Conservation (phyloP, 345 rosid genomes). For the Psidium guajava region DNA sequence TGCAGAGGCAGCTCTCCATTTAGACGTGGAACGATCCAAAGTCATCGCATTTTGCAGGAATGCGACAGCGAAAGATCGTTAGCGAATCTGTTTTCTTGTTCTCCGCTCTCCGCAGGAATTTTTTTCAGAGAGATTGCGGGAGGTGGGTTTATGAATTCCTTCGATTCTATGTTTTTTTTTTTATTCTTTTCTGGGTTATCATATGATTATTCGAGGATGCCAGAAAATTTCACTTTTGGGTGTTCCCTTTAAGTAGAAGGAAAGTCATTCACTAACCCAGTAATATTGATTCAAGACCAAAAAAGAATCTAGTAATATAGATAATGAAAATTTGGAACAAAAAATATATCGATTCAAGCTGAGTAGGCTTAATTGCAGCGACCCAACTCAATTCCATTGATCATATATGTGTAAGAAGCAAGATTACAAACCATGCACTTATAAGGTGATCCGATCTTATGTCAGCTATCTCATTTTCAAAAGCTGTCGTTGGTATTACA, state of each 20-base stretch:
- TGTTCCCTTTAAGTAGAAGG: neutral
- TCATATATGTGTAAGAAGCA: neutral
- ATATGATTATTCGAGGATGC: neutral
- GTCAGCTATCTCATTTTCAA: neutral
- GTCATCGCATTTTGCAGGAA: neutral
- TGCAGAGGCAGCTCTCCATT: conserved; percentile 36
- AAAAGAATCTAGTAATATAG: neutral
- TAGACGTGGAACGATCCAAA: neutral
- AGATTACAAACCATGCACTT: neutral
- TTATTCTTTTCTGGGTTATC: neutral
- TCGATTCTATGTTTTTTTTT: neutral
- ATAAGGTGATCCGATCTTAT: neutral
- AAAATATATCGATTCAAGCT: neutral
- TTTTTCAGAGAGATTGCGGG: neutral
- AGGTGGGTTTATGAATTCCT: neutral
- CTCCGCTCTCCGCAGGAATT: too few species aligned
- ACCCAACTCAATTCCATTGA: neutral
- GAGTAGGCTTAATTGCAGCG: neutral
- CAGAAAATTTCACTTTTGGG: neutral
- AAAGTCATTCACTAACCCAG: neutral
- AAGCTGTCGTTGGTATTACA: neutral
- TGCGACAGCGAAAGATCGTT: neutral
- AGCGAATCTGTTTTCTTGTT: neutral
- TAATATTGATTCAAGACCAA: too few species aligned
- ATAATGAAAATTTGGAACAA: neutral